Conservation (phyloP, 2,329 filamentous ascomycete genomes). For the Colletotrichum salicis region DNA sequence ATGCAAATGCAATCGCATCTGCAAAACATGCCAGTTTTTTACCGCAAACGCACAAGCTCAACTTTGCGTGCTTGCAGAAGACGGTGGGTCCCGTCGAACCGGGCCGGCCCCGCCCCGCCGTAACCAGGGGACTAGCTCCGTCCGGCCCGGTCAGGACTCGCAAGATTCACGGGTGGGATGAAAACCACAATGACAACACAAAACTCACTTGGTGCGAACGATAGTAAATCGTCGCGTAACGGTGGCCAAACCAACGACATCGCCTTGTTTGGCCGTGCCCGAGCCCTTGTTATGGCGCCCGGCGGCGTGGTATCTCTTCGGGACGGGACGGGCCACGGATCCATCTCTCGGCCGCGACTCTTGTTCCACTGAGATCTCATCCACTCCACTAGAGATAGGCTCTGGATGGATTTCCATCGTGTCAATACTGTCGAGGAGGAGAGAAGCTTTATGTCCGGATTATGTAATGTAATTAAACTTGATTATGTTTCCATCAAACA, state of each 20-base stretch:
- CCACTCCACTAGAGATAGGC: too few relatives aligned
- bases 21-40: constrained; percentile 4
- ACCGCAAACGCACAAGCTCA: constrained; percentile 1
- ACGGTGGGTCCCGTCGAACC: background rate
- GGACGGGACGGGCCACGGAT: constrained; percentile 5
- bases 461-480: background rate
- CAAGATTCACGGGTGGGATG: background rate
- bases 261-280: too few relatives aligned
- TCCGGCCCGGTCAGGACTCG: background rate
- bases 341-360: background rate
- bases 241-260: too few relatives aligned
- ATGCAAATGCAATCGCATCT: constrained; percentile 35
- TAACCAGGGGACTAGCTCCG: background rate
- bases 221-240: too few relatives aligned
- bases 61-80: background rate
- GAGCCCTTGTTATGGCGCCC: constrained; percentile 26
- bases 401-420: too few relatives aligned
- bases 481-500: background rate
- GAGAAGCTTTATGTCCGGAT: too few relatives aligned
- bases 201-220: too few relatives aligned
- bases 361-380: too few relatives aligned
- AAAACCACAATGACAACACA: background rate
- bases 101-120: background rate
- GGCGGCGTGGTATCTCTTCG: constrained; percentile 12
- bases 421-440: too few relatives aligned